Base-by-base conservation (phyloP, 2,329 filamentous ascomycete species). In the Fusarium palustre region DNA sequence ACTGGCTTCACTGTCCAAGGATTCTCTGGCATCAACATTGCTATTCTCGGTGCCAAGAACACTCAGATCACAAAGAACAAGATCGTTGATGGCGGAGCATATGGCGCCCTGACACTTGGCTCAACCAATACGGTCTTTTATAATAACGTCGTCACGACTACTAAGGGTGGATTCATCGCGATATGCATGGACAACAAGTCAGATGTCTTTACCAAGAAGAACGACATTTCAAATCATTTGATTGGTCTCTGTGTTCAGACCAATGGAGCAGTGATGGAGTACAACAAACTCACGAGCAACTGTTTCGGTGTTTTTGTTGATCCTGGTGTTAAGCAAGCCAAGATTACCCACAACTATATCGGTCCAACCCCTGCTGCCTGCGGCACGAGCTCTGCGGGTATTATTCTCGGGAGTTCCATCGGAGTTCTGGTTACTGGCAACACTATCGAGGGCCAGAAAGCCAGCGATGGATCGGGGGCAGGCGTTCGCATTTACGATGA, bases 231-330 rank as follows among this genome's bases (percentile, higher is more conserved):
- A 3, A 71, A 72, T 6, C 74, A 79, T n/a, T 20, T 5, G 20
- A 72, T 79, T 39, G 79, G 73, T 9, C 69, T 81, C 11, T 81
- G 79, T 28, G 73, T 81, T 2, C 78, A 80, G 65, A 80, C 78
- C 2, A 66, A 74, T 7, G 47, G 63, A 0, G 78, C 78, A 6
- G 66, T 76, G 4, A 54, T 81, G 3, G 68, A 74, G 33, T 57
- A 78, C 61, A 81, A 81, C 39, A 69, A 62, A 3, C 75, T 81
- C n/a, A 66, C 53, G 1, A 65, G 74, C 18, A 66, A 62, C 50
- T 81, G 80, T 54, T 61, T 69, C 31, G 80, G 76, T 4, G 69
- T 75, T 31, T 77, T 76, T 52, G 72, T 80, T 24, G 79, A 81
- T 30, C 78, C 79, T 2, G 66, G 66, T 7, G 69, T 79, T 12